Conservation (phyloP, 768 basidiomycete genomes). For the Tricholoma sp. region DNA sequence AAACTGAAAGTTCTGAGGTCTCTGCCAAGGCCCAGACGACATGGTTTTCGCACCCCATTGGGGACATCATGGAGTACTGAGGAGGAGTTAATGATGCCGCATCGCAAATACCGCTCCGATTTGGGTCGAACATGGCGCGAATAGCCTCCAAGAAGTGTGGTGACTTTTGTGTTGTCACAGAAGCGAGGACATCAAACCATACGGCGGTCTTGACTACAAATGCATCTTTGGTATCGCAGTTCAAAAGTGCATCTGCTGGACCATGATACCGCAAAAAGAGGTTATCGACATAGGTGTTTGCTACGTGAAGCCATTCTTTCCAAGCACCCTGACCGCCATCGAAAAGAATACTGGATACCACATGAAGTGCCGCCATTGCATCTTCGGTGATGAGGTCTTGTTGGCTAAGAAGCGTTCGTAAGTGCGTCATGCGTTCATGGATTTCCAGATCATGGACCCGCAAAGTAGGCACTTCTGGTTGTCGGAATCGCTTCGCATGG, state of each 20-base stretch:
- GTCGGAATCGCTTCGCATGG: constrained; percentile 31
- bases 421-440: constrained; percentile 18
- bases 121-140: constrained; percentile 49
- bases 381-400: constrained; percentile 48
- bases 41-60: constrained; percentile 83
- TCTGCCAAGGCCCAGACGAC: constrained; percentile 78
- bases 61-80: constrained; percentile 67
- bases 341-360: constrained; percentile 76
- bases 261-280: constrained; percentile 38
- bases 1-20: constrained; percentile 57
- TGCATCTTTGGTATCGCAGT: constrained; percentile 44
- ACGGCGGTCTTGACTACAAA: constrained; percentile 82
- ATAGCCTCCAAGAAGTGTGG: constrained; percentile 59
- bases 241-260: constrained; percentile 39
- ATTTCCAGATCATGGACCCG: constrained; percentile 15
- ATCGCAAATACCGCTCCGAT: constrained; percentile 34
- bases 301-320: constrained; percentile 60
- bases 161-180: constrained; percentile 55
- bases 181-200: constrained; percentile 85
- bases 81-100: constrained; percentile 7
- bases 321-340: constrained; percentile 70
- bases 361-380: constrained; percentile 73
- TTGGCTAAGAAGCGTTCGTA: constrained; percentile 21
- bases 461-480: constrained; percentile 19
- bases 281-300: constrained; percentile 47